Percentiles rank a stretch among this genome's conserved stretches.
Conservation (phyloP, 2,329 filamentous ascomycete species). For the Dichotomopilus funicola region DNA sequence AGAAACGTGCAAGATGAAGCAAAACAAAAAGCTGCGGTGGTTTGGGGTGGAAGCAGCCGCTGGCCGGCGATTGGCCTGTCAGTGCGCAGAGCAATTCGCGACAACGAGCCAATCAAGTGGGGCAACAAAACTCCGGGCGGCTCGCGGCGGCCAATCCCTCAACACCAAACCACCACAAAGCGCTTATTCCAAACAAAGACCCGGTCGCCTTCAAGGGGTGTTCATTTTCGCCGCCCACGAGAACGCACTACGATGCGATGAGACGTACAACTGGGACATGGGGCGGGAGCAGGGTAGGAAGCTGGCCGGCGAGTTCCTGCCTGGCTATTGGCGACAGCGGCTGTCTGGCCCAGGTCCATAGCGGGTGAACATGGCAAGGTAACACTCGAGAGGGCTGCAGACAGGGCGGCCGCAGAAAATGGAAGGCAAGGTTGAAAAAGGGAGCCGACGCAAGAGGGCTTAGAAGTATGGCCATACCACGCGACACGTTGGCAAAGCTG, state of each 20-base stretch:
- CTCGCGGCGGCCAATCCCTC: constrained; percentile 24
- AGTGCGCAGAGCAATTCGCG: constrained; percentile 14
- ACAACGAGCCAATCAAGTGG: constrained; percentile 24
- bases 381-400: not conserved
- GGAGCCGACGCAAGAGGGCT: not conserved
- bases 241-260: constrained; percentile 17
- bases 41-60: not conserved
- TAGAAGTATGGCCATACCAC: constrained; percentile 1
- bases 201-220: constrained; percentile 13
- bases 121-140: constrained; percentile 15
- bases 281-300: constrained; percentile 9
- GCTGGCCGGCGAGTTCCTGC: constrained; percentile 13
- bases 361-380: not conserved
- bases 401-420: not conserved
- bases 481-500: constrained; percentile 7
- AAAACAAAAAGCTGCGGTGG: not conserved
- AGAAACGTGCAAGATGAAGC: not conserved
- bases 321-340: constrained; percentile 11
- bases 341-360: not conserved
- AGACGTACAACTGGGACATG: constrained; percentile 12
- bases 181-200: constrained; percentile 35
- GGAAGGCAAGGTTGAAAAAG: not conserved
- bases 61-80: constrained; percentile 17
- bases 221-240: constrained; percentile 16
- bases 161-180: constrained; percentile 24